These are phyloP conservation scores for Lippia alba DNA, from an alignment of 305 asterid species.

Conservation along the genomic window DNA sequence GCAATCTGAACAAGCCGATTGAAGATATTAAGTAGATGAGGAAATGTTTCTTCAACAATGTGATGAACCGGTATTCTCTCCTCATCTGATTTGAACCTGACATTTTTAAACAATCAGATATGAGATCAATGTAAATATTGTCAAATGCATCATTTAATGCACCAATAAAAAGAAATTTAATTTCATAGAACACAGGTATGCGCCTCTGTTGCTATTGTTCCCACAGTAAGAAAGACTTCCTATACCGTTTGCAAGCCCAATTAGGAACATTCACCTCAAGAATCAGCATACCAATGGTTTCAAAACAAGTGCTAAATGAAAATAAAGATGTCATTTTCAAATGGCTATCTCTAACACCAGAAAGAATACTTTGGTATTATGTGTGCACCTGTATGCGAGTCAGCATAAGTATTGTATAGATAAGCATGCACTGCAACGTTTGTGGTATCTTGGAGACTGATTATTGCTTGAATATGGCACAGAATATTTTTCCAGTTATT, in stretches of 20 bases:
- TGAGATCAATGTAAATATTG: constrained; percentile 25
- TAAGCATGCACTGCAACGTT: constrained; percentile 4
- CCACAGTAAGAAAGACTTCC: constrained; percentile 10
- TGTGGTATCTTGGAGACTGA: not conserved
- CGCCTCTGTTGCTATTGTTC: not conserved
- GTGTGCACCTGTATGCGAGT: not conserved
- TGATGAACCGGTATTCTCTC: constrained; percentile 87
- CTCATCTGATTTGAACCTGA: constrained; percentile 98
- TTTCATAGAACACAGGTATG: constrained; percentile 1
- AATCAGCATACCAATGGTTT: constrained; percentile 13
- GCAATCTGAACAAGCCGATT: constrained; percentile 82
- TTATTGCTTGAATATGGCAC: not conserved
- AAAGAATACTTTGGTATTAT: not conserved
- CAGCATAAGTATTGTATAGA: not conserved
- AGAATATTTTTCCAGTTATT: not conserved
- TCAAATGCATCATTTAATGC: constrained; percentile 4
- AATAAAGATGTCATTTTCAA: not conserved
- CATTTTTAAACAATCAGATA: constrained; percentile 36
- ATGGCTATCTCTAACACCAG: no score
- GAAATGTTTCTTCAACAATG: constrained; percentile 93
- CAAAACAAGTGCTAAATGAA: constrained; percentile 9
- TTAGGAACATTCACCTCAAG: constrained; percentile 23
- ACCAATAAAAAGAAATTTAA: constrained; percentile 5
- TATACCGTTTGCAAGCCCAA: constrained; percentile 2
- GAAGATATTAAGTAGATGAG: constrained; percentile 80